Percentiles rank a stretch among this genome's conserved stretches.
Evolutionary conservation across 73 alveolate species (phyloP).

Genomic region (Effrenium voratum): DNA sequence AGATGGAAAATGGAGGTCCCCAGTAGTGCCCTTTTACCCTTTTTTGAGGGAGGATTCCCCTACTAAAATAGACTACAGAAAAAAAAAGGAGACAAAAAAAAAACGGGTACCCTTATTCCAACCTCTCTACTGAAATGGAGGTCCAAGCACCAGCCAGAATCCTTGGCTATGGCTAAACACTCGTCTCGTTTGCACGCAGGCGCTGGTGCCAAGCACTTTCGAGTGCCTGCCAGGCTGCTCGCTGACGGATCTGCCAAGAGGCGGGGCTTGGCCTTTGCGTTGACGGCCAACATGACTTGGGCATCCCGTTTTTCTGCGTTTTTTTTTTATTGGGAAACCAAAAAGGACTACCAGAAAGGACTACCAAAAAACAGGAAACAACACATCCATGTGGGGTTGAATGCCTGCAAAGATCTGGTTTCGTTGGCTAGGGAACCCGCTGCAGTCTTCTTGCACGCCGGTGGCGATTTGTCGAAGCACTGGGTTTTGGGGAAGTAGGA

Average conservation of each 20-base stretch:
- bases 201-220: neutral
- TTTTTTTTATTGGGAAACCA: neutral
- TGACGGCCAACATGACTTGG: neutral
- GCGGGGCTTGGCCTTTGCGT: neutral
- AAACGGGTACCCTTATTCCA: neutral
- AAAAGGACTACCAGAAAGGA: too few relatives aligned
- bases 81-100: neutral
- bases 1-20: too few relatives aligned
- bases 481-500: too few relatives aligned
- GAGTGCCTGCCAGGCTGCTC: constrained; percentile 39
- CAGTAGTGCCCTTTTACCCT: too few relatives aligned
- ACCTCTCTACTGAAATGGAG: too few relatives aligned
- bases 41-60: neutral
- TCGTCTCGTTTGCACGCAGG: neutral
- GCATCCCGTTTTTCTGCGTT: neutral
- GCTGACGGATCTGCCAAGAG: neutral
- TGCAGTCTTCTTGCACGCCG: too few relatives aligned
- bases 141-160: neutral
- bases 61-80: neutral
- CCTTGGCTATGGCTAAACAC: neutral
- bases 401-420: too few relatives aligned
- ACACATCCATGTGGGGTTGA: too few relatives aligned
- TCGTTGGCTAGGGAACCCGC: too few relatives aligned
- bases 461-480: too few relatives aligned
- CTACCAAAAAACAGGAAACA: too few relatives aligned